Evolutionary conservation across 1,284 basidiomycete species (phyloP), one percentile per base, ranked within the genome.

Genomic region (Fomitopsis pinicola): DNA sequence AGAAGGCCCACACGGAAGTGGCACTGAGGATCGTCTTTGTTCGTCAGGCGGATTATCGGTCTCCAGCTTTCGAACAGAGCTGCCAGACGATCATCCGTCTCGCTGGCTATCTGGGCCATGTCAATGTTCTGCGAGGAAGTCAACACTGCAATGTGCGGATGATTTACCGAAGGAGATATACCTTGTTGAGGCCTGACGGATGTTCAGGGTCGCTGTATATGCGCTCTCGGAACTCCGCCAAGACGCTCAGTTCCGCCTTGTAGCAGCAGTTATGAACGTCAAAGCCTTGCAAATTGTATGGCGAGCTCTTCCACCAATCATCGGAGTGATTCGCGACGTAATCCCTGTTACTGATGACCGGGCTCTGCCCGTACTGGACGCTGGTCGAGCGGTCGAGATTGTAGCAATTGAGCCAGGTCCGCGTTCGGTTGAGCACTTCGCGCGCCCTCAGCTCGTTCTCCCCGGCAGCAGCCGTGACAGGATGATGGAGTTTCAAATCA

Each of bases 391-490:
- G 86, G 72, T 95, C 92, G 50, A 95, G 76, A 72, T 92, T 92
- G 75, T 89, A 92, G 73, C 92, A 93, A 71, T 91, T 92, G 64
- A 94, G 77, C 93, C 93, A 95, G 0, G 91, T 85, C 19, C 92
- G 85, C 42, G 91, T 91, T n/a, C 93, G 85, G 70, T 94, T 95
- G 56, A 94, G 82, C 75, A 92, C 83, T 72, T 94, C 89, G 55
- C 93, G 85, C 26, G 89, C 89, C 62, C 92, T 87, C 60, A 78
- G 78, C 70, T 92, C 90, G 68, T 88, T 88, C 17, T 80, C 73
- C 6, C 86, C 85, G 63, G 86, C 86, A 7, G 85, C 83, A 0
- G 52, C 35, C 5, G 87, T 87, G 63, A 80, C 82, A 2, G 91
- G 89, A 50, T 89, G 80, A 67, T 95, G 90, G 53, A 95, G 79